phyloP scores from a whole-genome alignment of 352 stramenopile species.

The Elongisporangium prolatum region DNA sequence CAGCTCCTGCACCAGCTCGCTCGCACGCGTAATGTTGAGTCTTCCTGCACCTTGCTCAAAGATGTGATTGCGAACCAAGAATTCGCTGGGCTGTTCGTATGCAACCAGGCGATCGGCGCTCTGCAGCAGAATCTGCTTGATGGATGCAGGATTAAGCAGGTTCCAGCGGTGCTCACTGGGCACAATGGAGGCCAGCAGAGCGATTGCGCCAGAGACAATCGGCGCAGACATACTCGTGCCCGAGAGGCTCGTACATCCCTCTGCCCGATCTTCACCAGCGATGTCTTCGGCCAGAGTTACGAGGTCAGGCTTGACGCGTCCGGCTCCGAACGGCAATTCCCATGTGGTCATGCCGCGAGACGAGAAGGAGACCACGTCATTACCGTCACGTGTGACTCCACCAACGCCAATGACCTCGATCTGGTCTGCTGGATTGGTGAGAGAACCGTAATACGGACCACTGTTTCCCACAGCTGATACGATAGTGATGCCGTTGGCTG shows the following conservation, averaged over 20 bases:
- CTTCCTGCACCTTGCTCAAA: constrained; percentile 83
- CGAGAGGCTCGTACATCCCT: constrained; percentile 57
- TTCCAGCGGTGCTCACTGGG: constrained; percentile 42
- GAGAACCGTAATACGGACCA: constrained; percentile 76
- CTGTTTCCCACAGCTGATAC: constrained; percentile 84
- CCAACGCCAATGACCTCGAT: constrained; percentile 83
- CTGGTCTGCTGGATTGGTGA: constrained; percentile 85
- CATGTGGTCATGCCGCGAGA: constrained; percentile 84
- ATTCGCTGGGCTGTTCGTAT: constrained; percentile 21
- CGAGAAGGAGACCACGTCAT: constrained; percentile 68
- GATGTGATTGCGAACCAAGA: constrained; percentile 65
- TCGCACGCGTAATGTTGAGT: constrained; percentile 64
- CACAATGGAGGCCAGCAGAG: constrained; percentile 72
- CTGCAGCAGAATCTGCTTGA: constrained; percentile 66
- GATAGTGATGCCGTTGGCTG: constrained; percentile 73
- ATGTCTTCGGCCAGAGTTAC: constrained; percentile 69
- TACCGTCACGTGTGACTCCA: constrained; percentile 42
- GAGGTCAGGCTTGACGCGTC: constrained; percentile 83
- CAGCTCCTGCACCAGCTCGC: constrained; percentile 31
- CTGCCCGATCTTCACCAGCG: constrained; percentile 41
- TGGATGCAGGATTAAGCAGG: constrained; percentile 55
- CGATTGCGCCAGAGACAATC: constrained; percentile 73
- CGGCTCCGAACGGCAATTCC: constrained; percentile 78
- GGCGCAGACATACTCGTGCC: constrained; percentile 84
- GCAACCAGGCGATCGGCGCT: constrained; percentile 44